Base-by-base conservation (phyloP, 352 stramenopile genomes). In the Pythium dissotocum region DNA sequence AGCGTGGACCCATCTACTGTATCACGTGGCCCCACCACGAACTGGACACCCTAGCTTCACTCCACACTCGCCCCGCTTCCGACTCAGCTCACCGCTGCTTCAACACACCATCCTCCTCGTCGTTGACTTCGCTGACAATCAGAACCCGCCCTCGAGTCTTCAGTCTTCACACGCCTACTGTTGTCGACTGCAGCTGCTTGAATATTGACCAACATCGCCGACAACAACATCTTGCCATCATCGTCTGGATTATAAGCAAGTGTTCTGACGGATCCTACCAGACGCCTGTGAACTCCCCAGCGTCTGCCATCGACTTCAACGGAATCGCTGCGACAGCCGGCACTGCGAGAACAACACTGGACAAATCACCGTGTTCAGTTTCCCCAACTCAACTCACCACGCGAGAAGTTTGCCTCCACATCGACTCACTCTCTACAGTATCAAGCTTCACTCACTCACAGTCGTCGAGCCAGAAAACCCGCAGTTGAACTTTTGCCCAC, bases 1-100 rank as follows among this genome's bases (percentile, higher is more conserved):
- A 58, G 10, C 18, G 33, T 64, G 54, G 24, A 70, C 56, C 64
- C 64, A 71, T 66, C 58, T 57, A n/a, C 51, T n/a, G n/a, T 54
- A 54, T 28, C 14, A 9, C 24, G 16, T 30, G 36, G 33, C 33
- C 33, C 5, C 33, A 24, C 33, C 9, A 38, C 33, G 9, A 12
- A 44, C 36, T 44, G 36, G 36, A 44, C 21, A 24, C 21, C 21
- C 21, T 24, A 24, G 21, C 21, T 24, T 24, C 21, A 24, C 21
- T 24, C 21, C 36, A 44, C 36, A 44, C 36, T 12, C 36, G 36
- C 8, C 33, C 10, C 10, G 6, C 12, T 44, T 44, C 36, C 36
- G 36, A 44, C 21, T 24, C 21, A 24, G 21, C 36, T 44, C 36
- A 44, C 36, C 36, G 36, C 36, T 44, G 36, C 36, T 44, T 44